Conservation (phyloP, 768 basidiomycete species). For the Russula sp. region DNA sequence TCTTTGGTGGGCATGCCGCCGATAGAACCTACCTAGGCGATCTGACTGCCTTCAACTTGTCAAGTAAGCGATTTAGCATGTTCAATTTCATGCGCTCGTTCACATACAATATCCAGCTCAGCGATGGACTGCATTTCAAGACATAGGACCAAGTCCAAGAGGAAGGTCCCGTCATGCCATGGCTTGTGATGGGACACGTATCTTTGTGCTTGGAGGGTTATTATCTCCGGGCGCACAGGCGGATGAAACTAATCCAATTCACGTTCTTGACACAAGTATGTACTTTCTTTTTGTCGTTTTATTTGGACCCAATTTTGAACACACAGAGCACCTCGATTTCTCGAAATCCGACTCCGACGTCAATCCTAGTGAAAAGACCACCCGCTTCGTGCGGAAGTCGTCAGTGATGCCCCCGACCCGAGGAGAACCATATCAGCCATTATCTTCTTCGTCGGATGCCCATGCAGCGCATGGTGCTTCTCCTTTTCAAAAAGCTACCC, state of each 20-base stretch:
- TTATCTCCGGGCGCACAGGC: constrained; percentile 67
- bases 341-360: constrained; percentile 54
- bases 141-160: constrained; percentile 94
- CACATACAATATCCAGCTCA: constrained; percentile 56
- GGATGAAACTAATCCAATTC: constrained; percentile 78
- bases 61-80: constrained; percentile 60
- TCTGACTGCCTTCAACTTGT: constrained; percentile 93
- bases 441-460: too few species aligned
- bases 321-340: constrained; percentile 91
- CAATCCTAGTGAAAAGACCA: constrained; percentile 37
- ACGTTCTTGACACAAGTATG: constrained; percentile 93
- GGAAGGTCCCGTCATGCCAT: constrained; percentile 95
- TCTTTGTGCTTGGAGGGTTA: constrained; percentile 94
- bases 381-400: constrained; percentile 44
- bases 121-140: constrained; percentile 99
- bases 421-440: neutral
- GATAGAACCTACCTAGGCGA: constrained; percentile 95
- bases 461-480: too few species aligned
- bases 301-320: constrained; percentile 35
- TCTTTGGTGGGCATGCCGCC: constrained; percentile 95
- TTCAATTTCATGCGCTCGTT: neutral
- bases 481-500: constrained; percentile 36
- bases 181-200: constrained; percentile 83
- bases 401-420: constrained; percentile 37
- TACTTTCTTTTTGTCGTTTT: constrained; percentile 30